Base-by-base conservation (phyloP, 106 monocot species). In the Vanilla planifolia region DNA sequence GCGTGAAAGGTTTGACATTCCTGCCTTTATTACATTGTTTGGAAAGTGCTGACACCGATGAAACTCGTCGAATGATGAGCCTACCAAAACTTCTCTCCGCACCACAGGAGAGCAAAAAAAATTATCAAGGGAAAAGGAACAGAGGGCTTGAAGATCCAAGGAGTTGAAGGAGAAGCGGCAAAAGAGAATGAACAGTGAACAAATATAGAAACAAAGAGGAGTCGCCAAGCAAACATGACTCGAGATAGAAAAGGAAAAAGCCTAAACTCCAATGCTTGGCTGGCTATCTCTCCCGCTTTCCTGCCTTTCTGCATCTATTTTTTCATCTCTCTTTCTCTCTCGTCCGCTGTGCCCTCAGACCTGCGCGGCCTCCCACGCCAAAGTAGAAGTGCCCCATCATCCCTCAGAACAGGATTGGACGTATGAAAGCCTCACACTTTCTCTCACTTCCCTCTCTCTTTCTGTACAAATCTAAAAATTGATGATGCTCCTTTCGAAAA, bases 231-330 rank as follows among this genome's bases (percentile, higher is more conserved):
- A 61, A 61, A 61, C 24, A 42, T 61, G 60, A 61, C 60, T 61
- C 26, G 19, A 61, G 60, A 61, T 61, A 15, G 60, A 61, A 61
- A 61, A 24, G 60, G 60, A 39, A 61, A 61, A 61, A 61, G 57
- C 35, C 57, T 53, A 53, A 53, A 30, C 26, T 50, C 56, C 16
- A 33, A 16, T 29, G 26, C 26, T 21, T 34, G 19, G 0, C 35
- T 37, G 36, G 22, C 17, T 27, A 14, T 10, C 59, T 11, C 59
- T 39, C 28, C 21, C 36, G 3, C 46, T 39, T 34, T 19, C 28
- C 28, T 4, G 33, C 56, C 1, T 56, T 33, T 56, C 11, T n/a
- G 33, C 33, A 28, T 55, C 24, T 58, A n/a, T 58, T 22, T 37
- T 22, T 36, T 23, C 39, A 19, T 36, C 29, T 33, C 55, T 55